phyloP scores from a whole-genome alignment of 495 filamentous ascomycete species.

The Lasiosphaeris hirsuta region DNA sequence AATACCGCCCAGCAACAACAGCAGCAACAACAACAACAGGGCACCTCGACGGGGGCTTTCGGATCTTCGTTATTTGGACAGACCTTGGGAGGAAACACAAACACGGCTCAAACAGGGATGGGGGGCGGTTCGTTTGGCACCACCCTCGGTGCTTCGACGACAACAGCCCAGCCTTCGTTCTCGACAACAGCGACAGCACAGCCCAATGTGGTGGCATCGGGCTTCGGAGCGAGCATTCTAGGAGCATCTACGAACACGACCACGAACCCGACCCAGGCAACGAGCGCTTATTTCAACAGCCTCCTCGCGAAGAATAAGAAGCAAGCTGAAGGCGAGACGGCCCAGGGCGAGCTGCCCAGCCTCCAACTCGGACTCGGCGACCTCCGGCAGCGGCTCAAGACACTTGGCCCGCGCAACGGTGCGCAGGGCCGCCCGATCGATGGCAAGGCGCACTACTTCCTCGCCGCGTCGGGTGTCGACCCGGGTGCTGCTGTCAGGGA shows the following conservation, averaged over 20 bases:
- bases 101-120: not conserved
- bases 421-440: constrained; percentile 48
- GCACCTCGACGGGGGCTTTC: not conserved
- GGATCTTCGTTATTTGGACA: not conserved
- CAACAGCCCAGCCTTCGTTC: not conserved
- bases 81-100: not conserved
- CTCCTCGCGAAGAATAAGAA: constrained; percentile 75
- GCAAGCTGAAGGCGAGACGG: constrained; percentile 51
- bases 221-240: constrained; percentile 11
- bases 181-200: not conserved
- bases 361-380: constrained; percentile 84
- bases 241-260: constrained; percentile 6
- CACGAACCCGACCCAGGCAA: constrained; percentile 23
- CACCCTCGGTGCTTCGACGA: not conserved
- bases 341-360: constrained; percentile 57
- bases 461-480: constrained; percentile 84
- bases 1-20: constrained; percentile 4
- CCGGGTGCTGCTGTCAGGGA: constrained; percentile 74
- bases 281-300: constrained; percentile 78
- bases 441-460: constrained; percentile 78
- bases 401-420: constrained; percentile 58
- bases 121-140: not conserved
- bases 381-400: constrained; percentile 76
- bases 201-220: not conserved
- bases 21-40: not conserved